Evolutionary conservation across 2,329 filamentous ascomycete genomes (phyloP), one percentile per base, ranked within the genome.

Genomic region (Diaporthe vexans): DNA sequence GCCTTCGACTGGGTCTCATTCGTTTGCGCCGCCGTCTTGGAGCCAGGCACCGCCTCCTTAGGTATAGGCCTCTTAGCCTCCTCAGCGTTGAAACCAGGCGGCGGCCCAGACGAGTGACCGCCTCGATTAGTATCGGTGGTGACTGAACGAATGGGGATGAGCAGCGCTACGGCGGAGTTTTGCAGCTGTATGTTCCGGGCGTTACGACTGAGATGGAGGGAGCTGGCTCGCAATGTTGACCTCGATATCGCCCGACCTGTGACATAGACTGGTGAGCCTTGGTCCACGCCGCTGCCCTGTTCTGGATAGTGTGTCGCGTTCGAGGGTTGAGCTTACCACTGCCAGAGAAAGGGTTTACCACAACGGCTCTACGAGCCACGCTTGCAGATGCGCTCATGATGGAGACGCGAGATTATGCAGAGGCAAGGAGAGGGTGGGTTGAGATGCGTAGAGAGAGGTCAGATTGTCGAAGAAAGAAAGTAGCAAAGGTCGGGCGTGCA

Each of bases 11-110:
- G 73, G 4, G 77, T 73, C 75, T 83, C 80, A 73, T 81, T 79
- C 19, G 83, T 72, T 73, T 82, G 82, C 52, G 82, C 78, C 57
- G 81, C 78, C 63, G 84, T 81, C 73, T 84, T 85, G 43, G 82
- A 77, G 17, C 81, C 77, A 26, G 83, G 78, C 51, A 79, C 77
- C 40, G 81, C 79, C 72, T 93, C 90, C 80, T 91, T 90, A 2
- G 91, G 85, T 63, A 97, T 86, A 17, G 95, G 94, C 82, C 95
- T 96, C 89, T 95, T 96, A 78, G 95, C 95, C 85, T 95, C 89
- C 80, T 96, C 92, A n/a, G 94, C 88, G 81, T 97, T 95, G 87
- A 98, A 98, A 37, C 95, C 95, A 19, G 95, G 95, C 73, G 95
- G 95, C 58, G 95, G 95, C 65, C 90, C 92, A 72, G 88, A 87